phyloP scores from a whole-genome alignment of 495 filamentous ascomycete species.

The Sporormia fimetaria region DNA sequence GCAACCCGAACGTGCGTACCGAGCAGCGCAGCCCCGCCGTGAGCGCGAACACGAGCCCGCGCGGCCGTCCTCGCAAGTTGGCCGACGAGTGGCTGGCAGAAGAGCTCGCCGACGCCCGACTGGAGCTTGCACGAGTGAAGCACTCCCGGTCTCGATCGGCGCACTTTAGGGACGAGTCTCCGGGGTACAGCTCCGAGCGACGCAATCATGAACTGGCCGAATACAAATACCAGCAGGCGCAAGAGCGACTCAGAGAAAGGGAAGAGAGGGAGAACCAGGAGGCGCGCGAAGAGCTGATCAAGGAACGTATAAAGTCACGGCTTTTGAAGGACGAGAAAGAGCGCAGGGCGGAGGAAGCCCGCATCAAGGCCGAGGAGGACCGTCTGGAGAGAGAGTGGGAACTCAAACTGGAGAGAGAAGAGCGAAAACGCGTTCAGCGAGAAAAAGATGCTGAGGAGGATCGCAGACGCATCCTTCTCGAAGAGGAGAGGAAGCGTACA shows the following conservation, averaged over 20 bases:
- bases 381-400: constrained; percentile 7
- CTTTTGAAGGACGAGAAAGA: constrained; percentile 12
- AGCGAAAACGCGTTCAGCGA: constrained; percentile 6
- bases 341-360: constrained; percentile 11
- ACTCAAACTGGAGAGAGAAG: constrained; percentile 18
- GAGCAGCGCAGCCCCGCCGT: constrained; percentile 17
- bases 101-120: constrained; percentile 24
- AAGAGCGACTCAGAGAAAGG: constrained; percentile 18
- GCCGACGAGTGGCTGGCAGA: constrained; percentile 26
- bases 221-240: constrained; percentile 16
- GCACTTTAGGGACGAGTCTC: constrained; percentile 13
- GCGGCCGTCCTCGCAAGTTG: constrained; percentile 16
- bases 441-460: constrained; percentile 10
- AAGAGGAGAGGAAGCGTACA: constrained; percentile 21
- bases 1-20: constrained; percentile 18
- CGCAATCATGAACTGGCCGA: constrained; percentile 9
- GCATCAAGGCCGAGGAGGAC: constrained; percentile 20
- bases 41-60: constrained; percentile 10
- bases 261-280: constrained; percentile 16
- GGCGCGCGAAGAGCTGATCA: constrained; percentile 21
- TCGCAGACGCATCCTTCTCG: constrained; percentile 5
- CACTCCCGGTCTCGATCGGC: constrained; percentile 18
- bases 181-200: constrained; percentile 3
- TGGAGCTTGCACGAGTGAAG: constrained; percentile 17
- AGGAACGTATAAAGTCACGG: constrained; percentile 19